Conservation (phyloP, 2,329 filamentous ascomycete genomes). For the Dryadomyces quercivorus region DNA sequence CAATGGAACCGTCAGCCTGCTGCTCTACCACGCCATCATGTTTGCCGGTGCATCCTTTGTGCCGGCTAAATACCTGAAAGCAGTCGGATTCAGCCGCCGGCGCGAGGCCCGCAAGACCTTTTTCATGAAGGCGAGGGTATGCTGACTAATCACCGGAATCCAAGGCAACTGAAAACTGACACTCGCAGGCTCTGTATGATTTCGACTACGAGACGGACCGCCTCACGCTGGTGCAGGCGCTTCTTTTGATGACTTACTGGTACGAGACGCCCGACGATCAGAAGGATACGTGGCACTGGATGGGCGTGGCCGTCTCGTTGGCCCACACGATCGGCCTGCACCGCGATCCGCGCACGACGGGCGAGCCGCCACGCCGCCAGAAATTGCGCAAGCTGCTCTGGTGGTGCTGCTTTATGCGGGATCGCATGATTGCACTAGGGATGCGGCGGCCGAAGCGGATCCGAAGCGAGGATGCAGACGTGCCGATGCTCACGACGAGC, state of each 20-base stretch:
- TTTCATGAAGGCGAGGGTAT: slow-evolving; percentile 75
- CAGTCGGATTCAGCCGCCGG: slow-evolving; percentile 64
- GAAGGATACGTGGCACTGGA: slow-evolving; percentile 98
- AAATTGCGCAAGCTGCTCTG: slow-evolving; percentile 90
- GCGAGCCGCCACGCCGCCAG: slow-evolving; percentile 61
- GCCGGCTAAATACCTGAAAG: slow-evolving; percentile 62
- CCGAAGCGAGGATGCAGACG: slow-evolving; percentile 86
- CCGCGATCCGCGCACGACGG: slow-evolving; percentile 64
- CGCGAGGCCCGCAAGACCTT: slow-evolving; percentile 79
- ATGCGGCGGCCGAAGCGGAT: slow-evolving; percentile 90
- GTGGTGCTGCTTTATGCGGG: slow-evolving; percentile 97
- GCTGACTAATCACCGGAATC: slow-evolving; percentile 18
- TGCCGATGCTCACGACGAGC: slow-evolving; percentile 72
- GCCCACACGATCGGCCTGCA: slow-evolving; percentile 90
- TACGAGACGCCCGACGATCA: slow-evolving; percentile 95
- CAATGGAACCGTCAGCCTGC: slow-evolving; percentile 63
- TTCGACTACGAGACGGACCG: slow-evolving; percentile 91
- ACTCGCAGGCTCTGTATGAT: slow-evolving; percentile 65
- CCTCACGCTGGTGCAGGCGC: slow-evolving; percentile 74
- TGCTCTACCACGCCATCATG: slow-evolving; percentile 91
- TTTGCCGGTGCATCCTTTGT: slow-evolving; percentile 85
- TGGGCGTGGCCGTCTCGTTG: slow-evolving; percentile 87
- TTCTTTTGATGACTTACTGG: slow-evolving; percentile 93
- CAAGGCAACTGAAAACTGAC: slow-evolving; percentile 4
- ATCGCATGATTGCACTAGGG: slow-evolving; percentile 80